Evolutionary conservation across 2,329 filamentous ascomycete species (phyloP), one percentile per base, ranked within the genome.

Genomic region (Exophiala viscosa): DNA sequence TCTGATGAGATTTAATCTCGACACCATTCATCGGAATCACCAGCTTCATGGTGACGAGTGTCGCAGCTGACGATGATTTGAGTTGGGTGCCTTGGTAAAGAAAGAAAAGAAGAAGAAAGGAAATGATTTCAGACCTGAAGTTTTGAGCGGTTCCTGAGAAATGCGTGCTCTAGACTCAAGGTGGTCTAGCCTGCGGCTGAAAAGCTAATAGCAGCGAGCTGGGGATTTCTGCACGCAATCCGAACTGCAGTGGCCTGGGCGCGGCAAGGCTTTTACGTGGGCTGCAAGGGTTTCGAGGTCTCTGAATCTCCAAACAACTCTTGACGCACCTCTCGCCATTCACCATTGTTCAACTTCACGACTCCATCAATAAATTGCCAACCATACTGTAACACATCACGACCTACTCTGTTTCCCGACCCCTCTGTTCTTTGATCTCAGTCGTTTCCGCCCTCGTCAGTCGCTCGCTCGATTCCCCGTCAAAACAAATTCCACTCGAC

Each of bases 31-130:
- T 82, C 82, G 81, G 82, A 86, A 76, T 85, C 81, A 78, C 76
- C 82, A 86, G 80, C 76, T 77, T 63, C 79, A 81, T 83, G 64
- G 74, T 47, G 50, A 67, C 63, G 55, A 60, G 64, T 52, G 60
- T 64, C 57, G 77, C 76, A 78, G 76, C 79, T 81, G 81, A 76
- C 79, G 80, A 84, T 83, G 80, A 85, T 87, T 86, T 86, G 83
- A 86, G 79, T 83, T 78, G 78, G 79, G 82, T 83, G 84, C 86
- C 83, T 81, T 78, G 74, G 66, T 70, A 70, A 70, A 71, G 72
- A 65, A 64, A 64, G 66, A 67, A 67, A 67, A 68, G 70, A 70
- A 69, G 66, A 67, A 66, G 67, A 65, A 61, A 58, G n/a, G 14
- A 33, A 18, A 52, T 28, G 15, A 28, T 13, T 15, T 8, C 36